Evolutionary conservation across 106 monocot genomes (phyloP), one percentile per base, ranked within the genome.

Genomic region (Acorus gramineus): DNA sequence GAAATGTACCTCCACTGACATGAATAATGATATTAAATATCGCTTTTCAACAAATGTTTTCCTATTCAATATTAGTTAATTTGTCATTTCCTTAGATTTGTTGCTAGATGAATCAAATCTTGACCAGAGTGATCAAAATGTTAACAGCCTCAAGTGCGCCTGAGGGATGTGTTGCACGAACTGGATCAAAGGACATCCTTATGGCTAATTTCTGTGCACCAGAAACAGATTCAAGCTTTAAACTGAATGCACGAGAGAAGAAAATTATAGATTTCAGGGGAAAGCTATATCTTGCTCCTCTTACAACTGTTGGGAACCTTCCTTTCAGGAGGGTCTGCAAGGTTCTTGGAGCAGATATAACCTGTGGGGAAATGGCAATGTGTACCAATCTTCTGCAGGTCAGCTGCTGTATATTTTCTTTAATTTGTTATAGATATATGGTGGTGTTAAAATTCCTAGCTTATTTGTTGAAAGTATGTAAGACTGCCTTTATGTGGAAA

Each of bases 291-390:
- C 87, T 96, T 63, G 95, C 95, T 59, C 95, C 95, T 66, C 67
- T 95, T 46, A 96, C 90, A 0, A 96, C 95, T 52, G 95, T 96
- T 55, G 95, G 95, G 7, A 96, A 96, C 78, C 90, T 96, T 59
- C 95, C 95, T 60, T 96, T 90, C 60, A 85, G 90, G 66, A 90
- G 90, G 65, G 47, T 96, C 59, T 96, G 90, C 75, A 90, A 90
- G 70, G 66, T 46, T 46, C 74, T 90, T 45, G 95, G 95, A 48
- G 95, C 87, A 50, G 90, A 96, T 74, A 77, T 96, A 66, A 96
- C 95, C 47, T 96, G 90, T 66, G 90, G 95, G 58, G 95, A 96
- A 75, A 96, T 96, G 90, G 95, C 95, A 44, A 83, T 96, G 87
- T 90, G 90, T 73, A 90, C 84, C 11, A 96, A 96, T 80, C 87